A percentile compares a stretch with the other conserved stretches of the same genome.
These are phyloP conservation scores for Trifolium fragiferum DNA, from an alignment of 306 rosid genomes.

Conservation along the genomic window DNA sequence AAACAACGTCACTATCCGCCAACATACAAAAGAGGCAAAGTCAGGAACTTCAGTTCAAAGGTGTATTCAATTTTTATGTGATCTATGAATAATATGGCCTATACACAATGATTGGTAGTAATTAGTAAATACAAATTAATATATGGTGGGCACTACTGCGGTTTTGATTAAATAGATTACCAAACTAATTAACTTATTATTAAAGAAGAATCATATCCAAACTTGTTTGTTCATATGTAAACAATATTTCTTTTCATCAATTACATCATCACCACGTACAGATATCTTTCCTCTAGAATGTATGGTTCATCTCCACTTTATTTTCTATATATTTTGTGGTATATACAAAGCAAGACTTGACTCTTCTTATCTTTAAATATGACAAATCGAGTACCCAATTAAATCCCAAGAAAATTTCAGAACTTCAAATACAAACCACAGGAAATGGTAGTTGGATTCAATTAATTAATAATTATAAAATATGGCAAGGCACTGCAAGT, in stretches of 20 bases:
- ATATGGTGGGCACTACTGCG: not conserved
- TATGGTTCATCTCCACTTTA: slow-evolving; percentile 29
- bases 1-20: too few relatives aligned
- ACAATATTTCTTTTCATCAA: slow-evolving; percentile 42
- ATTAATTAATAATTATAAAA: slow-evolving; percentile 36
- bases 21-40: too few relatives aligned
- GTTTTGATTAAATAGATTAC: not conserved
- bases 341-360: slow-evolving; percentile 21
- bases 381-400: not conserved
- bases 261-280: slow-evolving; percentile 49
- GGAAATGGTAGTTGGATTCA: slow-evolving; percentile 43
- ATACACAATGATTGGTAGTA: too few relatives aligned
- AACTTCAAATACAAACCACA: slow-evolving; percentile 12
- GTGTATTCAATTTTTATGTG: too few relatives aligned
- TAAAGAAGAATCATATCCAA: not conserved
- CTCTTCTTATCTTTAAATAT: slow-evolving; percentile 44
- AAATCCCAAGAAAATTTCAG: slow-evolving; percentile 25
- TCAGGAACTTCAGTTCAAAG: too few relatives aligned
- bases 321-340: slow-evolving; percentile 38
- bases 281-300: slow-evolving; percentile 16
- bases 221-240: not conserved
- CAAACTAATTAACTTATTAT: slow-evolving; percentile 1
- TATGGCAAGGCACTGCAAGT: not conserved
- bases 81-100: too few relatives aligned
- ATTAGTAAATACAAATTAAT: too few relatives aligned